Percentiles rank a stretch among this genome's conserved stretches.
Evolutionary conservation across 164 flowering plant species (phyloP).

Genomic region (Aristolochia californica): DNA sequence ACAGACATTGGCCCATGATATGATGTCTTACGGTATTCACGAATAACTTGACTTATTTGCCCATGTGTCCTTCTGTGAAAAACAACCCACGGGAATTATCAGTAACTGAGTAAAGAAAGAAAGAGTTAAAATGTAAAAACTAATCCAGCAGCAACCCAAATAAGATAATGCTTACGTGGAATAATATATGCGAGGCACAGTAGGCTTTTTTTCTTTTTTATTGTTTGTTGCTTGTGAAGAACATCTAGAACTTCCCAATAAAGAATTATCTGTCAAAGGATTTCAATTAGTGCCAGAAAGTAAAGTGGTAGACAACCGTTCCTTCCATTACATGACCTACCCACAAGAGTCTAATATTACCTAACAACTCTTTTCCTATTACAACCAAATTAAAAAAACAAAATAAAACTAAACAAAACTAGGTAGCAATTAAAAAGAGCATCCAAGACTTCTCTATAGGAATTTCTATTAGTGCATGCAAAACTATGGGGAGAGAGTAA

Average conservation of each 20-base stretch:
- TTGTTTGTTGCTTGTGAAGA: slow-evolving; percentile 20
- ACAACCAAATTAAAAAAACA: too few relatives aligned
- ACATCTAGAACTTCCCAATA: slow-evolving; percentile 15
- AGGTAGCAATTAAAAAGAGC: too few relatives aligned
- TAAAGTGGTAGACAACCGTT: too few relatives aligned
- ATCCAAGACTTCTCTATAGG: too few relatives aligned
- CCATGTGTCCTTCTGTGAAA: slow-evolving; percentile 79
- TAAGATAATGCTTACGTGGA: slow-evolving; percentile 54
- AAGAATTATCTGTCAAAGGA: slow-evolving; percentile 21
- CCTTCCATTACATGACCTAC: too few relatives aligned
- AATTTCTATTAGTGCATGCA: too few relatives aligned
- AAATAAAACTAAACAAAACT: too few relatives aligned
- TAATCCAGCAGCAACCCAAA: neutral
- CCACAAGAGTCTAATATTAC: too few relatives aligned
- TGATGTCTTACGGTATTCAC: slow-evolving; percentile 79
- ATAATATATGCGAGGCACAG: slow-evolving; percentile 51
- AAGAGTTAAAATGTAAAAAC: neutral
- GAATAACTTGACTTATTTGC: slow-evolving; percentile 77
- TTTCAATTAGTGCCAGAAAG: neutral
- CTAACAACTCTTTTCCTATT: too few relatives aligned
- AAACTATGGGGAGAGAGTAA: too few relatives aligned
- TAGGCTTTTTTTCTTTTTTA: slow-evolving; percentile 31
- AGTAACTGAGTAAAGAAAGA: neutral
- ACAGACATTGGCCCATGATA: slow-evolving; percentile 92
- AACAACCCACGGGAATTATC: slow-evolving; percentile 8